phyloP scores from a whole-genome alignment of 2,329 filamentous ascomycete genomes.

The Botrytis tulipae region DNA sequence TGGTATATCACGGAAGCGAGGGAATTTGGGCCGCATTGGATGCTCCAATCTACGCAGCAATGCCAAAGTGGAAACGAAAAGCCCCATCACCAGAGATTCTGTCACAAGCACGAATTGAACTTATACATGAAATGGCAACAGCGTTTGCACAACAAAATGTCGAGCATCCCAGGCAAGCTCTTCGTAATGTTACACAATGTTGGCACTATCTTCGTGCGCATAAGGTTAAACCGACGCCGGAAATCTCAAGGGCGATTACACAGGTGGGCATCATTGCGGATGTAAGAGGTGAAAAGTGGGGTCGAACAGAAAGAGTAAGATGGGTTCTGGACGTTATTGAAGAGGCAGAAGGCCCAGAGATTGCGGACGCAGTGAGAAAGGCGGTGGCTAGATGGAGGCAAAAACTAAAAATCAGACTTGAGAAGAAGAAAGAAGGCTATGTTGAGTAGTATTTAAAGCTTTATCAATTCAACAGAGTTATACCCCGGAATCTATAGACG shows the following conservation, averaged over 20 bases:
- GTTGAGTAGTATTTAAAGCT: neutral
- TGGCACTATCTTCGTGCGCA: constrained; percentile 31
- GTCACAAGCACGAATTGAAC: constrained; percentile 23
- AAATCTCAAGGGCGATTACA: constrained; percentile 30
- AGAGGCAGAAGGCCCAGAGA: constrained; percentile 31
- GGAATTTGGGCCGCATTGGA: constrained; percentile 31
- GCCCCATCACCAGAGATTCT: constrained; percentile 19
- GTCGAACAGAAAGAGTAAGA: constrained; percentile 27
- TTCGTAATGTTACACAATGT: constrained; percentile 36
- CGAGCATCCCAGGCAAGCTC: constrained; percentile 24
- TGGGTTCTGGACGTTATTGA: constrained; percentile 32
- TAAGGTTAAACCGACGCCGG: constrained; percentile 23
- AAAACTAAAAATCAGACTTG: neutral
- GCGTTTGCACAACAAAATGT: constrained; percentile 30
- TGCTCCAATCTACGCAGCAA: constrained; percentile 22
- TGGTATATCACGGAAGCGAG: constrained; percentile 25
- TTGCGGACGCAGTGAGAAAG: constrained; percentile 29
- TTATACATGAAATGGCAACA: constrained; percentile 33
- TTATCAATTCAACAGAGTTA: neutral
- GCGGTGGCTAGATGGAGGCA: constrained; percentile 27
- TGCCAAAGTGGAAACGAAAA: constrained; percentile 1
- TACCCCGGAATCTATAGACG: neutral
- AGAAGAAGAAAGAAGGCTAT: neutral
- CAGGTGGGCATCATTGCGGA: constrained; percentile 29
- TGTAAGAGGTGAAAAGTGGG: constrained; percentile 26